These are phyloP conservation scores for Blastobotrys buckinghamii DNA, from an alignment of 1,139 yeast species.

Conservation along the genomic window DNA sequence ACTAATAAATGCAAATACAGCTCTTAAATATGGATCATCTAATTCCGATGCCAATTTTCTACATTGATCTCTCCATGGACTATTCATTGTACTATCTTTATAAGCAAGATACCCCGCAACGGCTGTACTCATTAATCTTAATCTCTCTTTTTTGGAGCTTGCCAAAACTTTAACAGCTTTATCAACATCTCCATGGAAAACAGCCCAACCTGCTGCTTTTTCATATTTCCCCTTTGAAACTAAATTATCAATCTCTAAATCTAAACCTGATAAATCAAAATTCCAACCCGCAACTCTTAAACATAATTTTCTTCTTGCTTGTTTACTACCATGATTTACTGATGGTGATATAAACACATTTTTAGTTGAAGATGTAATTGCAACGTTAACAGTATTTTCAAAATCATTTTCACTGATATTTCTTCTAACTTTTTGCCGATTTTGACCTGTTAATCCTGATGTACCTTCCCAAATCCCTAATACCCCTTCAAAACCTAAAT, in stretches of 20 bases:
- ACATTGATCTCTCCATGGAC: conserved; percentile 92
- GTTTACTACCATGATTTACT: conserved; percentile 23
- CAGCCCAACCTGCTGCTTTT: conserved; percentile 98
- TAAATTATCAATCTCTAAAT: conserved; percentile 55
- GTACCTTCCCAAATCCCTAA: conserved; percentile 85
- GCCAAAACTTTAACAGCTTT: conserved; percentile 70
- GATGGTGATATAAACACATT: conserved; percentile 32
- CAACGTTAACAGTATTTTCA: conserved; percentile 19
- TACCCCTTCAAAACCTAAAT: conserved; percentile 84
- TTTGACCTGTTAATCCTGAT: conserved; percentile 52
- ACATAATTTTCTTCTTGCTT: conserved; percentile 63
- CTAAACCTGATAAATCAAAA: conserved; percentile 69
- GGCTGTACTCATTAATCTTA: conserved; percentile 83
- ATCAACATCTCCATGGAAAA: conserved; percentile 82
- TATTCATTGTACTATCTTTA: conserved; percentile 53
- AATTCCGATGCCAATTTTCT: conserved; percentile 79
- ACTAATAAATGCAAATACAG: conserved; percentile 88
- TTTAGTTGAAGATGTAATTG: conserved; percentile 25
- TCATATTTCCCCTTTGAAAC: conserved; percentile 60
- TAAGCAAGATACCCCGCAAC: conserved; percentile 87
- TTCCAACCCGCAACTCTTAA: conserved; percentile 91
- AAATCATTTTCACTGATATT: conserved; percentile 23
- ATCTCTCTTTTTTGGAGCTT: conserved; percentile 51
- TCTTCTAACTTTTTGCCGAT: conserved; percentile 14
- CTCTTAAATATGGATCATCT: conserved; percentile 84